Conservation (phyloP, 2,329 filamentous ascomycete species). For the Catunica adiposa region DNA sequence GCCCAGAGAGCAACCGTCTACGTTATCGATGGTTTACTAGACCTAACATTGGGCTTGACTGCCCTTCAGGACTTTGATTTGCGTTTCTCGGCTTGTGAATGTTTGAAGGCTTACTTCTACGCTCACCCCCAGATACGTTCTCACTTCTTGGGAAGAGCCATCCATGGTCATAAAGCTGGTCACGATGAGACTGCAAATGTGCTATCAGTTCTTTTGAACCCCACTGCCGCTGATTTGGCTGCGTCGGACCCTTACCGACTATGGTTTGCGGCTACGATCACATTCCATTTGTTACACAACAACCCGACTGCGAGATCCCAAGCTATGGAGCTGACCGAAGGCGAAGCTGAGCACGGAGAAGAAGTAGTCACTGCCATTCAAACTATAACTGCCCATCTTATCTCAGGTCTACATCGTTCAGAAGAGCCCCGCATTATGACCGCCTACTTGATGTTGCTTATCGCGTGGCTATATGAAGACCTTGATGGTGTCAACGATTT, state of each 20-base stretch:
- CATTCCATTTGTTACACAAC: slow-evolving; percentile 73
- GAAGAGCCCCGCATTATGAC: slow-evolving; percentile 67
- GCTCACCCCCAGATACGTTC: slow-evolving; percentile 64
- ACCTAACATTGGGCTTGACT: slow-evolving; percentile 57
- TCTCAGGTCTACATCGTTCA: slow-evolving; percentile 56
- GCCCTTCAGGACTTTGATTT: slow-evolving; percentile 56
- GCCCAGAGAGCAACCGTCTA: slow-evolving; percentile 45
- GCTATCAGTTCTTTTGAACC: slow-evolving; percentile 61
- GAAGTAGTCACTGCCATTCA: slow-evolving; percentile 93
- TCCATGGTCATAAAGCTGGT: slow-evolving; percentile 66
- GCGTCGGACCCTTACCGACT: slow-evolving; percentile 66
- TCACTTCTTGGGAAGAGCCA: slow-evolving; percentile 76
- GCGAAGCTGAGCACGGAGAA: slow-evolving; percentile 75
- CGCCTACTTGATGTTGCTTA: slow-evolving; percentile 77
- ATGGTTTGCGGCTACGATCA: slow-evolving; percentile 78
- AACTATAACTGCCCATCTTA: slow-evolving; percentile 69
- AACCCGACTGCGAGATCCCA: slow-evolving; percentile 62
- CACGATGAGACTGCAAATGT: slow-evolving; percentile 77
- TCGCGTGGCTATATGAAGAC: slow-evolving; percentile 84
- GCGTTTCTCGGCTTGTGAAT: slow-evolving; percentile 71
- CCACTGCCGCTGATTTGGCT: slow-evolving; percentile 38
- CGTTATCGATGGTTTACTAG: slow-evolving; percentile 83
- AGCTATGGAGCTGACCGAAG: slow-evolving; percentile 71
- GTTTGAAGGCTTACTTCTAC: slow-evolving; percentile 82
- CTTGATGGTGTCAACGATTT: slow-evolving; percentile 86